A percentile compares a stretch with the other conserved stretches of the same genome.
Evolutionary conservation across 805 yeast genomes (phyloP).

Genomic region (Metschnikowia proteae): DNA sequence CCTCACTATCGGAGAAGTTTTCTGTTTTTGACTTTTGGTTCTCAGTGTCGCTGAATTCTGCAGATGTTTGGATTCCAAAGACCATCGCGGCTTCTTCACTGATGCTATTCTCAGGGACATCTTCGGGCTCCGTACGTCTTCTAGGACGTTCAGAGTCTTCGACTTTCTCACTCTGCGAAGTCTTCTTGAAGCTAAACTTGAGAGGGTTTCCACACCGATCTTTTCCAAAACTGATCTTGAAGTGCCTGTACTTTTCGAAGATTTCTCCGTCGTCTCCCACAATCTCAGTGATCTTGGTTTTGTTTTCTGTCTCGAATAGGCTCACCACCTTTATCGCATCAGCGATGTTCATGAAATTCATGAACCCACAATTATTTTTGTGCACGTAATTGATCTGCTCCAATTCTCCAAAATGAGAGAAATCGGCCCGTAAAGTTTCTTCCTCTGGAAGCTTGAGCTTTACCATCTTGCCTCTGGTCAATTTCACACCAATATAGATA

Average conservation of each 20-base stretch:
- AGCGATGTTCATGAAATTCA: constrained; percentile 61
- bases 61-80: constrained; percentile 38
- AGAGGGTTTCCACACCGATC: constrained; percentile 80
- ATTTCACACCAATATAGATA: constrained; percentile 62
- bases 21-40: neutral
- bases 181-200: constrained; percentile 47
- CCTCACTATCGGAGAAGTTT: constrained; percentile 22
- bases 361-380: constrained; percentile 69
- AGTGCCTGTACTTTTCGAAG: constrained; percentile 45
- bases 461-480: constrained; percentile 17
- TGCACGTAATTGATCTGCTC: constrained; percentile 74
- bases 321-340: constrained; percentile 65
- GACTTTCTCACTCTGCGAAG: constrained; percentile 18
- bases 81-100: constrained; percentile 41
- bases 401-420: constrained; percentile 60
- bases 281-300: constrained; percentile 32
- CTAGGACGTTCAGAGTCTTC: neutral
- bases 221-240: constrained; percentile 66
- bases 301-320: constrained; percentile 41
- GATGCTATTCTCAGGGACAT: constrained; percentile 6
- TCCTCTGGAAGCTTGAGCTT: constrained; percentile 34
- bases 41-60: neutral
- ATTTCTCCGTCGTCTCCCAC: constrained; percentile 34
- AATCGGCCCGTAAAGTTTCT: constrained; percentile 53
- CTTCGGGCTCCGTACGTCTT: neutral